These are phyloP conservation scores for Bisporella sp. DNA, from an alignment of 2,329 filamentous ascomycete species.

Conservation along the genomic window DNA sequence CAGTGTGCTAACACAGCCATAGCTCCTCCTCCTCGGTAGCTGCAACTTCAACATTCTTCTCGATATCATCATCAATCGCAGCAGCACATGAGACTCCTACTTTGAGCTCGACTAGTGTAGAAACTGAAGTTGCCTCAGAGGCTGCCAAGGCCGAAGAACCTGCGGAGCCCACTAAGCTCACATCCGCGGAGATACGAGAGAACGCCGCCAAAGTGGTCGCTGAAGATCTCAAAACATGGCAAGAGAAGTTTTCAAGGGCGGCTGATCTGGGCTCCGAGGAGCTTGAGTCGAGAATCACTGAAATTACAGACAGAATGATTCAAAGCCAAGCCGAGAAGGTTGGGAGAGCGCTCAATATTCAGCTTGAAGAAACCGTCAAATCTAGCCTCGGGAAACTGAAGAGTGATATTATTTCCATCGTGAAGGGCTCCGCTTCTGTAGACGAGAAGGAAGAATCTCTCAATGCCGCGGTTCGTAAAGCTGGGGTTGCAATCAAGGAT, in stretches of 20 bases:
- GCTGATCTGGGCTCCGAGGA: slow-evolving; percentile 77
- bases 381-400: slow-evolving; percentile 61
- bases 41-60: slow-evolving; percentile 19
- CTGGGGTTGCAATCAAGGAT: slow-evolving; percentile 55
- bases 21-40: slow-evolving; percentile 25
- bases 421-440: slow-evolving; percentile 47
- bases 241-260: slow-evolving; percentile 78
- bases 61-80: slow-evolving; percentile 20
- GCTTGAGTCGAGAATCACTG: slow-evolving; percentile 51
- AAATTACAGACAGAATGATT: slow-evolving; percentile 68
- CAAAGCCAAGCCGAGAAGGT: slow-evolving; percentile 57
- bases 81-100: slow-evolving; percentile 14
- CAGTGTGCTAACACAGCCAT: neutral
- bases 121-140: slow-evolving; percentile 10
- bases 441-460: slow-evolving; percentile 46
- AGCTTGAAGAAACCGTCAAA: slow-evolving; percentile 61
- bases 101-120: neutral
- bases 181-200: slow-evolving; percentile 47
- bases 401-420: slow-evolving; percentile 55
- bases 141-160: slow-evolving; percentile 22
- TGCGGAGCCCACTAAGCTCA: slow-evolving; percentile 20
- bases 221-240: slow-evolving; percentile 77
- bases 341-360: slow-evolving; percentile 58
- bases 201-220: slow-evolving; percentile 61
- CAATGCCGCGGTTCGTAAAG: slow-evolving; percentile 44